Evolutionary conservation across 2,329 filamentous ascomycete genomes (phyloP).

Genomic region (Penicillium italicum): DNA sequence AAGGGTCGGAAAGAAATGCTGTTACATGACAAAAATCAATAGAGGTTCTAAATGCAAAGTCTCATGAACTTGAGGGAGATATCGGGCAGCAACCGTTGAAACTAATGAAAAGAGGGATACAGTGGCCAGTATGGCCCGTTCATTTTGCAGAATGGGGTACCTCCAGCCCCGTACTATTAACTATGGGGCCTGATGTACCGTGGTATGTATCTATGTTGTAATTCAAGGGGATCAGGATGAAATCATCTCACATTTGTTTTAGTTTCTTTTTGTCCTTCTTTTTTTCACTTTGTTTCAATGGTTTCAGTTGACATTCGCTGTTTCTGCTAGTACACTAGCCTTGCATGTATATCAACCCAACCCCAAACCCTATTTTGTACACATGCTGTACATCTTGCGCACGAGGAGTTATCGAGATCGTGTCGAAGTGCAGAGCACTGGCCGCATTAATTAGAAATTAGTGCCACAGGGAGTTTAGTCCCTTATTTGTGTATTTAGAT

Average conservation of each 20-base stretch:
- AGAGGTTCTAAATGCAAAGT: neutral
- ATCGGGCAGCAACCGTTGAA: slow-evolving; percentile 22
- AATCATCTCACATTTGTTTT: slow-evolving; percentile 8
- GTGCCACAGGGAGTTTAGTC: neutral
- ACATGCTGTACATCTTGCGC: neutral
- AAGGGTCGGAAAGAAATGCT: slow-evolving; percentile 3
- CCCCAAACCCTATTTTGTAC: neutral
- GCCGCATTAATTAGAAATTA: neutral
- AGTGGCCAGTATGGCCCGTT: slow-evolving; percentile 16
- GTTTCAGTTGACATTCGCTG: neutral
- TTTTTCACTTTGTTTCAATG: neutral
- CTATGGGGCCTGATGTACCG: slow-evolving; percentile 20
- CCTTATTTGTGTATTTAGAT: slow-evolving; percentile 8
- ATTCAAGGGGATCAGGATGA: slow-evolving; percentile 23
- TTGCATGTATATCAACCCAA: neutral
- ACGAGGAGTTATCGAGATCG: neutral
- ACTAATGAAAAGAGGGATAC: slow-evolving; percentile 24
- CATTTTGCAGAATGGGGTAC: slow-evolving; percentile 20
- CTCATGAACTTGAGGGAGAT: neutral
- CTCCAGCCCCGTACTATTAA: slow-evolving; percentile 11
- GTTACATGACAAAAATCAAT: slow-evolving; percentile 18
- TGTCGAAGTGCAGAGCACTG: neutral
- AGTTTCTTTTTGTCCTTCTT: neutral
- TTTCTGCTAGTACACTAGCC: neutral
- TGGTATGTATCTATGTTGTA: too few species aligned